Evolutionary conservation across 1,139 yeast species (phyloP), one percentile per base, ranked within the genome.

Genomic region (Kurtzmaniella quercitrusa): DNA sequence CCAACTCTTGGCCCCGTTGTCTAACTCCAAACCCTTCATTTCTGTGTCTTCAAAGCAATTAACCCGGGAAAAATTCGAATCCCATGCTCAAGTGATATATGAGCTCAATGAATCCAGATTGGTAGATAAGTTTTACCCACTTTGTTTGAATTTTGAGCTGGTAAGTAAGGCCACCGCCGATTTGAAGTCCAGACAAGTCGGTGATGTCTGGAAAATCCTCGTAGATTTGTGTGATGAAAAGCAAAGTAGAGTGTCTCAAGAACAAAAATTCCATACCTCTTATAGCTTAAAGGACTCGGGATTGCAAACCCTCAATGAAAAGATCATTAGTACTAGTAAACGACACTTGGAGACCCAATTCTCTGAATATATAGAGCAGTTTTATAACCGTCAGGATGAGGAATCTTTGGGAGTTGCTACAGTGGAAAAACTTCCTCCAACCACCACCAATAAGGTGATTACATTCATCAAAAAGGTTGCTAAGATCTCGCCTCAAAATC

Each of bases 331-430:
- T 11, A 83, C 79, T 46, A 79, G 94, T 21, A 79, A 77, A 53
- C 52, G 60, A 8, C 84, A 77, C 54, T 70, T 93, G 52, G 95
- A 93, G 59, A 61, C 65, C 11, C 97, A 93, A 62, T 91, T 89
- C 60, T 79, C 77, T 57, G 84, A 78, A 40, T 81, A 84, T 58
- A 77, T 90, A 50, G 91, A 87, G 54, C 80, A 77, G 39, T 75
- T 88, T 41, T 89, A 88, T 58, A 73, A 78, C 34, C 82, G 82
- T 49, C 75, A 71, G 47, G 41, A 43, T 5, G 34, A 23, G n/a
- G 18, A 14, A 31, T 4, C 36, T 6, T 15, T 31, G 36, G 40
- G 14, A n/a, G 16, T 33, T 17, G 18, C 15, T 23, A 62, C 79
- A 51, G 77, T 79, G 25, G 79, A 75, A 41, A 79, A 79, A 36